Conservation (phyloP, 257 asterid genomes). For the Penstemon barbatus region DNA sequence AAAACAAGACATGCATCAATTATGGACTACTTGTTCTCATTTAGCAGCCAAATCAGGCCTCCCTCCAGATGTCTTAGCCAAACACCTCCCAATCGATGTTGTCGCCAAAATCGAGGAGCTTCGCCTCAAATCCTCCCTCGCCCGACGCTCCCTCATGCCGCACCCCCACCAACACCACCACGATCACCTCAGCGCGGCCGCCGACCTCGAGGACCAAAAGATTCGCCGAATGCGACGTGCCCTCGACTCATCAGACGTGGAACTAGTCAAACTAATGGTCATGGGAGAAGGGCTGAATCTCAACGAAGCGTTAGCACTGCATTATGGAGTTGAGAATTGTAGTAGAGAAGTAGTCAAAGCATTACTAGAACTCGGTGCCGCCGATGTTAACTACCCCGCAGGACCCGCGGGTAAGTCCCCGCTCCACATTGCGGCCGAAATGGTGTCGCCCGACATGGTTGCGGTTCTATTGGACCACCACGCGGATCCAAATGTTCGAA, state of each 20-base stretch:
- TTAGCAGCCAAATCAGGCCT: slow-evolving; percentile 88
- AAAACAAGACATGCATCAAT: slow-evolving; percentile 85
- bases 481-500: slow-evolving; percentile 85
- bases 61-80: slow-evolving; percentile 80
- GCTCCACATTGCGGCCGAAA: slow-evolving; percentile 85
- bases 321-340: slow-evolving; percentile 83
- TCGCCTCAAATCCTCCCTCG: slow-evolving; percentile 72
- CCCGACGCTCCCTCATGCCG: slow-evolving; percentile 58
- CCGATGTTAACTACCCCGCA: slow-evolving; percentile 86
- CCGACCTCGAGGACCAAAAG: slow-evolving; percentile 86
- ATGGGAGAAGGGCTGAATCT: slow-evolving; percentile 97
- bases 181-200: slow-evolving; percentile 51
- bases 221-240: slow-evolving; percentile 90
- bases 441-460: slow-evolving; percentile 99
- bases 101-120: slow-evolving; percentile 87
- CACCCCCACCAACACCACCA: slow-evolving; percentile 61
- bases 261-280: slow-evolving; percentile 95
- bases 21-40: slow-evolving; percentile 91
- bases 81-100: slow-evolving; percentile 85
- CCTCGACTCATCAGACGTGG: slow-evolving; percentile 89
- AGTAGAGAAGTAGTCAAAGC: slow-evolving; percentile 90
- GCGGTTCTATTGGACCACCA: slow-evolving; percentile 94
- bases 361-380: slow-evolving; percentile 87
- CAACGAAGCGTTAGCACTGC: slow-evolving; percentile 79
- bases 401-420: slow-evolving; percentile 88